These are phyloP conservation scores for Dothiorella sarmentorum DNA, from an alignment of 2,329 filamentous ascomycete genomes.

Conservation along the genomic window DNA sequence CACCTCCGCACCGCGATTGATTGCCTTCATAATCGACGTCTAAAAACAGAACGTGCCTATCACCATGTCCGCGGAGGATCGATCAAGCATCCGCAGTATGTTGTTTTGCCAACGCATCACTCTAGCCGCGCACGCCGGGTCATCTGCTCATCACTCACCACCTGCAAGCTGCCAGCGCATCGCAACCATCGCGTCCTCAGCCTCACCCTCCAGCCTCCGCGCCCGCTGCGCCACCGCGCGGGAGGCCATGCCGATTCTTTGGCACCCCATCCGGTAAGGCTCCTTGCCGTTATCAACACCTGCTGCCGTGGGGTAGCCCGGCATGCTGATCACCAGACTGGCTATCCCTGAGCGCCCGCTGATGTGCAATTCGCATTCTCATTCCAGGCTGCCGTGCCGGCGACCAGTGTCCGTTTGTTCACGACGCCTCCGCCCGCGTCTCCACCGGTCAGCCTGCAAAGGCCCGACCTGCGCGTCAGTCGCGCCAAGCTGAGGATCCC, in stretches of 20 bases:
- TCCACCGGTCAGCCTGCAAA: not conserved
- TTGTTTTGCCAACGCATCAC: slow-evolving; percentile 22
- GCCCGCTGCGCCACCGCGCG: slow-evolving; percentile 28
- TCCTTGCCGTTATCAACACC: slow-evolving; percentile 15
- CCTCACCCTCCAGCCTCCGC: slow-evolving; percentile 33
- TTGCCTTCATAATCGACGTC: slow-evolving; percentile 11
- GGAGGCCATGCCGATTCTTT: slow-evolving; percentile 37
- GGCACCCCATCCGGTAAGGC: slow-evolving; percentile 39
- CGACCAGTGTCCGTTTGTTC: slow-evolving; percentile 49
- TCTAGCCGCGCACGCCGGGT: slow-evolving; percentile 18
- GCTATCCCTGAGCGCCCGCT: not conserved
- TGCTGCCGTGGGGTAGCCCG: not conserved
- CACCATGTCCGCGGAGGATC: slow-evolving; percentile 22
- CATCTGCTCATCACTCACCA: slow-evolving; percentile 6
- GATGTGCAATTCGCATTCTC: not conserved
- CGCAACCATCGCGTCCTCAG: slow-evolving; percentile 25
- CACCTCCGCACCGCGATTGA: slow-evolving; percentile 3
- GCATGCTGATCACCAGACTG: slow-evolving; percentile 8
- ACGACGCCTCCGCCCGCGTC: slow-evolving; percentile 34
- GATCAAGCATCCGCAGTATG: slow-evolving; percentile 34
- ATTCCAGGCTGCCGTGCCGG: slow-evolving; percentile 51
- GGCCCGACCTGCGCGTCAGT: slow-evolving; percentile 9
- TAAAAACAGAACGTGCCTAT: slow-evolving; percentile 3
- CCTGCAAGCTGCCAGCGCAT: slow-evolving; percentile 16
- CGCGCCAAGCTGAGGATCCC: slow-evolving; percentile 13